phyloP scores from a whole-genome alignment of 805 yeast species.

The Suhomyces tanzawaensis region DNA sequence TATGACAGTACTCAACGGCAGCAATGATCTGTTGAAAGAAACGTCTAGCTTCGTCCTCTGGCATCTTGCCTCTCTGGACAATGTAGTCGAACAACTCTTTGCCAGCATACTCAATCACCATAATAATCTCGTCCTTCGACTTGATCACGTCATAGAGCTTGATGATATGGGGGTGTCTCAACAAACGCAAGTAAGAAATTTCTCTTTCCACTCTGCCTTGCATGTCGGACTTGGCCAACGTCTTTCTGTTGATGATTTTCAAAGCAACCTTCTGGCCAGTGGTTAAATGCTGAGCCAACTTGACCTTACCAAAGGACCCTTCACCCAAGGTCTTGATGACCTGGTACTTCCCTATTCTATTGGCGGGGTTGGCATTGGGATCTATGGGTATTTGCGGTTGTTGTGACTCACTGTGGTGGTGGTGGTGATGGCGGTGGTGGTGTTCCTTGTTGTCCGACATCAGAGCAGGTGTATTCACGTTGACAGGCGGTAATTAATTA shows the following conservation, averaged over 20 bases:
- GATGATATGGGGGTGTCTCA: conserved; percentile 32
- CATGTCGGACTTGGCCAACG: conserved; percentile 31
- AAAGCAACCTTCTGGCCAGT: conserved; percentile 30
- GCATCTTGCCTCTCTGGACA: conserved; percentile 29
- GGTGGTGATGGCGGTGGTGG: conserved; percentile 22
- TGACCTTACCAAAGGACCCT: conserved; percentile 32
- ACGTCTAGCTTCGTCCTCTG: conserved; percentile 29
- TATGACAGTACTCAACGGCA: conserved; percentile 31
- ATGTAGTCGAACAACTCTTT: conserved; percentile 30
- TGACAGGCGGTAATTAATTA: not conserved
- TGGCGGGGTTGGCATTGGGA: conserved; percentile 30
- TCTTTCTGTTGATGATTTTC: conserved; percentile 29
- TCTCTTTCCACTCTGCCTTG: conserved; percentile 30
- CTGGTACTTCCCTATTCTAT: conserved; percentile 68
- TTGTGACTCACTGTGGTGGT: conserved; percentile 12
- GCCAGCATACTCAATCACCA: conserved; percentile 31
- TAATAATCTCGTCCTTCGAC: conserved; percentile 29
- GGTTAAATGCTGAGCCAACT: conserved; percentile 27
- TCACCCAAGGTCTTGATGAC: conserved; percentile 29
- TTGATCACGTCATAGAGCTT: conserved; percentile 31
- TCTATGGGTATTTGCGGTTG: conserved; percentile 8
- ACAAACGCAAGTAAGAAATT: conserved; percentile 26
- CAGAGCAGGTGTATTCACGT: not conserved
- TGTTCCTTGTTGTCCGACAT: conserved; percentile 7
- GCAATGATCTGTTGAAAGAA: conserved; percentile 31